These are phyloP conservation scores for Lipomyces chichibuensis DNA, from an alignment of 805 yeast genomes.

Conservation along the genomic window DNA sequence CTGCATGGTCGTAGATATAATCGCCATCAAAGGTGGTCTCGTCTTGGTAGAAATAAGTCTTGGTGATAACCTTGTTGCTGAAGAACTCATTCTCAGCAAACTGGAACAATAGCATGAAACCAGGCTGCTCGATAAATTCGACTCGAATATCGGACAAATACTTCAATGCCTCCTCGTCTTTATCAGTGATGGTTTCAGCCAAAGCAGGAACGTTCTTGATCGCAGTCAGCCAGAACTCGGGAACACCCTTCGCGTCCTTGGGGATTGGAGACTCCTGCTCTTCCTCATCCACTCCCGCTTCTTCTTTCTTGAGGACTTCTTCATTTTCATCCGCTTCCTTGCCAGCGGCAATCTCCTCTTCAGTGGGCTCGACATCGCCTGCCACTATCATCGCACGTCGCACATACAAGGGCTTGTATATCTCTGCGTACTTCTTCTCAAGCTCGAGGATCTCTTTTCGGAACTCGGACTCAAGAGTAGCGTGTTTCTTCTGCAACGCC, in stretches of 20 bases:
- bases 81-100: slow-evolving; percentile 78
- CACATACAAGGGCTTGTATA: slow-evolving; percentile 75
- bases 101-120: slow-evolving; percentile 83
- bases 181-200: slow-evolving; percentile 81
- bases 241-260: slow-evolving; percentile 69
- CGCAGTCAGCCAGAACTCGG: slow-evolving; percentile 96
- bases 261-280: slow-evolving; percentile 47
- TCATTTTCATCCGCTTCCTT: slow-evolving; percentile 50
- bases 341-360: slow-evolving; percentile 78
- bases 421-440: slow-evolving; percentile 74
- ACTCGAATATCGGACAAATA: slow-evolving; percentile 70
- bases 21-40: slow-evolving; percentile 95
- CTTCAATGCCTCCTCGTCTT: slow-evolving; percentile 83
- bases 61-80: slow-evolving; percentile 69
- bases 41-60: slow-evolving; percentile 90
- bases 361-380: slow-evolving; percentile 77
- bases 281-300: slow-evolving; percentile 49
- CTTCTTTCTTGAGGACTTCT: slow-evolving; percentile 40
- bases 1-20: slow-evolving; percentile 95
- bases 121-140: slow-evolving; percentile 79
- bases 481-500: slow-evolving; percentile 75
- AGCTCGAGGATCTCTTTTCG: slow-evolving; percentile 84
- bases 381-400: slow-evolving; percentile 70
- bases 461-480: slow-evolving; percentile 84
- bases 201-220: slow-evolving; percentile 81